Base-by-base conservation (phyloP, 352 stramenopile genomes). In the Globisporangium megalacanthum region DNA sequence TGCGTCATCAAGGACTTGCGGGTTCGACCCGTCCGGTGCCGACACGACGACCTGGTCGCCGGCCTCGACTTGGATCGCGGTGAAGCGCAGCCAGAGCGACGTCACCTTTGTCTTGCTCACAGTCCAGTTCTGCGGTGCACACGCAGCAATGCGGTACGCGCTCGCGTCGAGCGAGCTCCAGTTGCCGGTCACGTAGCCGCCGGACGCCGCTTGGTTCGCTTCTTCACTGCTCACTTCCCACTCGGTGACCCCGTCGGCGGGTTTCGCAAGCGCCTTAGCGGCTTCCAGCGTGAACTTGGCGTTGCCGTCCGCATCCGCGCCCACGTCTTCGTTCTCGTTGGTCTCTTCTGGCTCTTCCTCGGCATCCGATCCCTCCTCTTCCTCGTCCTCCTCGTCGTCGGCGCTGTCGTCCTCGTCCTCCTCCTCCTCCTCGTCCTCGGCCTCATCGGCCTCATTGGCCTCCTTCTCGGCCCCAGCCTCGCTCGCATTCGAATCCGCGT, bases 11-110 rank as follows among this genome's bases (percentile, higher is more conserved):
- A 74, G 58, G 6, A 51, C 54, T 15, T 80, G 50, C 2, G 70
- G 15, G 11, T 67, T 61, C 22, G 69, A 69, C 10, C 72, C 68
- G 37, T 74, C 75, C 8, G 70, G 35, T 17, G 70, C 56, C 1
- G 73, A 68, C 9, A 74, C 65, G n/a, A 75, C 53, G 19, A 85
- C 57, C 37, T 77, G 61, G 14, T 77, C 71, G 56, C 72, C 75
- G 0, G 68, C 33, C 56, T 29, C 25, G 25, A 62, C 61, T 20
- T 60, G 15, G 6, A 82, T 65, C 6, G 61, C 54, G 3, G 62
- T 65, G 58, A 85, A 82, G 29, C 68, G 51, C 14, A 85, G 65
- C 65, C 65, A 77, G 33, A 82, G 62, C 9, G 72, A 66, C 19
- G 50, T 69, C 11, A 68, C 70, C 49, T 68, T 71, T 52, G 74